phyloP scores from a whole-genome alignment of 768 basidiomycete genomes.

The Hericium alpestre region DNA sequence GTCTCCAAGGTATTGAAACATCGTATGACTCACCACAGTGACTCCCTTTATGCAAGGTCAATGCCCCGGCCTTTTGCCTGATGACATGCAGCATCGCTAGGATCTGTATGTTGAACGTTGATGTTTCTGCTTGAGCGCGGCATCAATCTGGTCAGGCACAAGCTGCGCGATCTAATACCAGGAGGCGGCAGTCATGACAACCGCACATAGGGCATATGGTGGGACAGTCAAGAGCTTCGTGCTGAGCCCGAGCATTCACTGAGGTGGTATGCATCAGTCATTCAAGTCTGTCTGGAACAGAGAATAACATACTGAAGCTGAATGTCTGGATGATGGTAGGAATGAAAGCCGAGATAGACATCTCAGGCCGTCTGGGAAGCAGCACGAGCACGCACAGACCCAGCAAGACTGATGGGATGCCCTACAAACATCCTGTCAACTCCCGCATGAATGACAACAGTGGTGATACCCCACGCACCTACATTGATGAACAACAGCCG shows the following conservation, averaged over 20 bases:
- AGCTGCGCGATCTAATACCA: conserved; percentile 78
- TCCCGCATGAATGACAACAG: not conserved
- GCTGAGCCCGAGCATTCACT: conserved; percentile 59
- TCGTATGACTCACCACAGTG: too few species aligned
- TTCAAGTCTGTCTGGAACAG: not conserved
- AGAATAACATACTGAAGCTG: conserved; percentile 46
- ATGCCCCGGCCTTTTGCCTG: too few species aligned
- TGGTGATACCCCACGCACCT: conserved; percentile 35
- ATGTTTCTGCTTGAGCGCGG: conserved; percentile 89
- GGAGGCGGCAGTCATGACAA: too few species aligned
- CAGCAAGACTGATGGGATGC: conserved; percentile 55
- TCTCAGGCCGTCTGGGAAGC: conserved; percentile 65
- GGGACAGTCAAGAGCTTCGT: too few species aligned
- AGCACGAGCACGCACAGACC: conserved; percentile 45
- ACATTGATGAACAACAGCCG: conserved; percentile 63
- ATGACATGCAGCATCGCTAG: conserved; percentile 26
- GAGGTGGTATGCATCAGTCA: not conserved
- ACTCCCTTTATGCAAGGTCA: conserved; percentile 18
- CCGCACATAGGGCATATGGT: too few species aligned
- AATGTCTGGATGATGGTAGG: conserved; percentile 74
- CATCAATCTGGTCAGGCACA: conserved; percentile 87
- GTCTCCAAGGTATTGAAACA: too few species aligned
- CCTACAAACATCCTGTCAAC: conserved; percentile 26
- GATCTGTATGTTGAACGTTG: conserved; percentile 61
- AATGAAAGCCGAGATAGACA: conserved; percentile 70